Evolutionary conservation across 208 protist species (phyloP), one percentile per base, ranked within the genome.

Genomic region (Leishmania turanica): DNA sequence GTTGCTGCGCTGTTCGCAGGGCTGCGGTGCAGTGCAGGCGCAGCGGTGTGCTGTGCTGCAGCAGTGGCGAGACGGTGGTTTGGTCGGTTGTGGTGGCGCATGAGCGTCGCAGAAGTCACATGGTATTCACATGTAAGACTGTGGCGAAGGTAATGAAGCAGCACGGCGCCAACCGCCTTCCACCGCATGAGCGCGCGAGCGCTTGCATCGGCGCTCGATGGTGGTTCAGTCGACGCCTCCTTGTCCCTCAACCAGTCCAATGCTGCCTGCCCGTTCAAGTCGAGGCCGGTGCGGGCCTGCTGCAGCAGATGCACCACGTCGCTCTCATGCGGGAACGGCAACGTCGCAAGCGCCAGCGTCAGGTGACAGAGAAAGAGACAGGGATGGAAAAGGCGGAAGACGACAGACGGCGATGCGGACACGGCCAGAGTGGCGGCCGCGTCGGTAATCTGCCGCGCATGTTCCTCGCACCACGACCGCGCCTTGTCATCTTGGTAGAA

Each of bases 401-500:
- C 34, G n/a, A 27, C 75, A 6, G 65, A 60, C 37, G 78, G 31
- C 49, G 77, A 51, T 54, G 53, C 47, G 11, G 64, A 45, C n/a
- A 77, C 49, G 62, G 49, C 79, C 6, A 51, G 60, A 19, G 64
- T 40, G n/a, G 47, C 42, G 17, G 27, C 27, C 51, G 54, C 72
- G 54, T 60, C 49, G 74, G 53, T 62, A 31, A 69, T 27, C 54
- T 66, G 53, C 71, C 62, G 71, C 66, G 45, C 73, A 68, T 90
- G 84, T 60, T 87, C 85, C 37, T 58, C 84, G 60, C 89, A 83
- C 92, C 92, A 95, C 58, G 83, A 78, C 56, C 47, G 27, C 40
- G 86, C 87, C 53, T 89, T 91, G 24, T 54, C 76, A n/a, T 94
- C 90, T 53, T 94, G 84, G 78, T 95, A 92, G 80, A 97, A 89